phyloP scores from a whole-genome alignment of 1,284 basidiomycete species.

The Exsudoporus floridanus region DNA sequence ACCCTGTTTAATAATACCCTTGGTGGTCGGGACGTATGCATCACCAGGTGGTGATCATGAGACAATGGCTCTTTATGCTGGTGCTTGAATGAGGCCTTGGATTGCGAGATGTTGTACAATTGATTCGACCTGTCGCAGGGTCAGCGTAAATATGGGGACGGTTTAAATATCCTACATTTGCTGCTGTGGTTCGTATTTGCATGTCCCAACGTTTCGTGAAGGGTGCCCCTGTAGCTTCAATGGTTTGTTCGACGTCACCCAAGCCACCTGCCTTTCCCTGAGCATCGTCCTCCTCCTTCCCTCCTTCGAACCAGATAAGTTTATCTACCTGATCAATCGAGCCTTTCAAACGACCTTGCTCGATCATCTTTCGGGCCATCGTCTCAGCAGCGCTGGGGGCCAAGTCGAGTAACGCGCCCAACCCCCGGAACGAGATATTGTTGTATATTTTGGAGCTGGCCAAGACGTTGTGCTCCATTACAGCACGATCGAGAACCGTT shows the following conservation, averaged over 20 bases:
- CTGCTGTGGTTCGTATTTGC: constrained; percentile 81
- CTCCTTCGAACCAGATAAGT: constrained; percentile 87
- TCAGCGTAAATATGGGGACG: constrained; percentile 5
- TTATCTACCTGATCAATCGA: constrained; percentile 93
- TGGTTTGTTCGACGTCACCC: constrained; percentile 79
- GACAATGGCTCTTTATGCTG: constrained; percentile 22
- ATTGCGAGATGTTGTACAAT: constrained; percentile 77
- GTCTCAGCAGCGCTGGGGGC: constrained; percentile 88
- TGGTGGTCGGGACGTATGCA: constrained; percentile 19
- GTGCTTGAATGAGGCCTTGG: constrained; percentile 57
- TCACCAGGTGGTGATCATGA: constrained; percentile 7
- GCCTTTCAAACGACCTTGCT: constrained; percentile 87
- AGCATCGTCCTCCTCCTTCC: constrained; percentile 80
- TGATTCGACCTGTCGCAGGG: constrained; percentile 61
- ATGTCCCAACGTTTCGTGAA: constrained; percentile 92
- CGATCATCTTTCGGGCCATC: constrained; percentile 95
- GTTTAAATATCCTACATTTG: constrained; percentile 57
- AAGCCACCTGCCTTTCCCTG: constrained; percentile 91
- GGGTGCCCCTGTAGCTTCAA: constrained; percentile 83
- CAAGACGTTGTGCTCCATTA: constrained; percentile 97
- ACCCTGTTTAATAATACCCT: constrained; percentile 30
- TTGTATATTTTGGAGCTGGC: constrained; percentile 94
- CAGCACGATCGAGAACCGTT: constrained; percentile 95
- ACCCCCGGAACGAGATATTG: constrained; percentile 88
- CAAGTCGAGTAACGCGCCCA: constrained; percentile 83